These are phyloP conservation scores for Saccharomyces pastorianus DNA, from an alignment of 1,139 yeast species.

Conservation along the genomic window DNA sequence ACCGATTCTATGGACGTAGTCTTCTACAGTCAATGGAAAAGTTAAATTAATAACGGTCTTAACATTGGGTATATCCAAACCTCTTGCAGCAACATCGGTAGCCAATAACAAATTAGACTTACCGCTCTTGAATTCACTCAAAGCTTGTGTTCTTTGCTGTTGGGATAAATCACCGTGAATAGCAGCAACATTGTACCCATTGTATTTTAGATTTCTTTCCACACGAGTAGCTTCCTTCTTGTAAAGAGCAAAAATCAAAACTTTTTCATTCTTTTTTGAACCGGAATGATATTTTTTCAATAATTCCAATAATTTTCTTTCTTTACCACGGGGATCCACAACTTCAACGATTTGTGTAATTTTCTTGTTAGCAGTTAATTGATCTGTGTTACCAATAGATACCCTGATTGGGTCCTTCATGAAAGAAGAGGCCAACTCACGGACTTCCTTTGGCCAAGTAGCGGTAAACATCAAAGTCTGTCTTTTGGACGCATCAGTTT, in stretches of 20 bases:
- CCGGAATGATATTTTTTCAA: conserved; percentile 70
- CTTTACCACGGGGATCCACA: conserved; percentile 75
- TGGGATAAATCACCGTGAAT: conserved; percentile 94
- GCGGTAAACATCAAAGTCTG: too few species aligned
- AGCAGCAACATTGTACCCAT: conserved; percentile 79
- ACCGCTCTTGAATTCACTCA: conserved; percentile 79
- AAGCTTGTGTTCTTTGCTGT: conserved; percentile 82
- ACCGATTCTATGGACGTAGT: conserved; percentile 44
- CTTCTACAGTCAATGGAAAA: conserved; percentile 95
- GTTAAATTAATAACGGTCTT: conserved; percentile 93
- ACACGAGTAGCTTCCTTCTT: conserved; percentile 94
- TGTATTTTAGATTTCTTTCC: conserved; percentile 63
- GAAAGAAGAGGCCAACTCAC: conserved; percentile 82
- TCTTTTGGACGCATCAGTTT: too few species aligned
- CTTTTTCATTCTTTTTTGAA: conserved; percentile 60
- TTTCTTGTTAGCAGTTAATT: conserved; percentile 85
- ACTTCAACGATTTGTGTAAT: conserved; percentile 93
- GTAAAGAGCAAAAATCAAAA: conserved; percentile 85
- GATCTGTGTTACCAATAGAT: conserved; percentile 90
- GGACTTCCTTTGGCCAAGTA: conserved; percentile 95
- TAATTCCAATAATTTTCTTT: conserved; percentile 61
- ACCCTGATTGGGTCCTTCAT: conserved; percentile 81
- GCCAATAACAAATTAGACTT: conserved; percentile 72
- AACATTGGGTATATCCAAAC: conserved; percentile 94
- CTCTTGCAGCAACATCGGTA: conserved; percentile 98